Evolutionary conservation across 164 flowering plant genomes (phyloP), one percentile per base, ranked within the genome.

Genomic region (Amborella trichopoda): DNA sequence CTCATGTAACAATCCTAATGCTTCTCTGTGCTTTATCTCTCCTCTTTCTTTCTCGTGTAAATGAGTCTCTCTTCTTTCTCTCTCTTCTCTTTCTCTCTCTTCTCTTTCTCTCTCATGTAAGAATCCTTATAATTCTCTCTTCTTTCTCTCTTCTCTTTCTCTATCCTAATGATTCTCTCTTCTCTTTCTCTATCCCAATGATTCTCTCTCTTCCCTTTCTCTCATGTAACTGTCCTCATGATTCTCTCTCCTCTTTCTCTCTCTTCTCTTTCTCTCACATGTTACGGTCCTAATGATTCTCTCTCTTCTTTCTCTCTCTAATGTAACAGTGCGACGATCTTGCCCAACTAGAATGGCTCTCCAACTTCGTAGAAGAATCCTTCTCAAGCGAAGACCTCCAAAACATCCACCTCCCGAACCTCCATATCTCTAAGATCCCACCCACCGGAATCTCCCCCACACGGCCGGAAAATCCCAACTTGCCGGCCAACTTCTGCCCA

Each of bases 281-380:
- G 17, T 11, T 39, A 5, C 11, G 42, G 5, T 41, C 11, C 21
- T 21, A 11, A 19, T 21, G n/a, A 41, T 20, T 3, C 3, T 5
- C 2, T 18, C 3, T 18, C 13, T 28, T 28, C 28, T 8, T 19
- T 27, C 20, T 18, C 21, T 23, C 6, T 17, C 5, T n/a, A 17
- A 5, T 51, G 44, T 42, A 21, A 43, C 88, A 90, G 97, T 77
- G 69, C 40, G 97, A 85, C 23, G 97, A 85, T 36, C 23, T 81
- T 59, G 88, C 82, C n/a, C 83, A 90, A 64, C 80, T 90, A 1
- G 95, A 90, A 66, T 86, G 97, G 97, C 82, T 86, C 2, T 90
- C 97, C 33, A 83, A 83, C 54, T 81, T 90, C 58, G 85, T 77
- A 41, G 97, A 86, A 49, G 95, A 90, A 47, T 83, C 94, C 1